phyloP scores from a whole-genome alignment of 768 basidiomycete species.

The Astraeus odoratus region DNA sequence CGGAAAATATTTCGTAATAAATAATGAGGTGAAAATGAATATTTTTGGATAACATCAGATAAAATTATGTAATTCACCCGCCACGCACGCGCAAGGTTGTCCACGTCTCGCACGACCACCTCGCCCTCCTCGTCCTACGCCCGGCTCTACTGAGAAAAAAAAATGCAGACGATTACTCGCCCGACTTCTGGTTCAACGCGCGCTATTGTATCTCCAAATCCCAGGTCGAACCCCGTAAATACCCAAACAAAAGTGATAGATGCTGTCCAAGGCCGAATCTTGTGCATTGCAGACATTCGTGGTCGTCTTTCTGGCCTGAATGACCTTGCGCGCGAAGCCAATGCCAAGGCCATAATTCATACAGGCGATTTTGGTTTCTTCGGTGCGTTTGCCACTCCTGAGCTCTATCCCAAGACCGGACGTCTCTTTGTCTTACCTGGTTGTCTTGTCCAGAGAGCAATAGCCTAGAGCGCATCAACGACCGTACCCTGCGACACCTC shows the following conservation, averaged over 20 bases:
- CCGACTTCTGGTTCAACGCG: conserved; percentile 58
- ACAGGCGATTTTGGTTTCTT: conserved; percentile 99
- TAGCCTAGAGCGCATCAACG: conserved; percentile 85
- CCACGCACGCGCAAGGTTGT: too few relatives aligned
- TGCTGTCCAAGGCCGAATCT: conserved; percentile 74
- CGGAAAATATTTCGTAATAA: background rate
- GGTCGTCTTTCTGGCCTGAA: conserved; percentile 86
- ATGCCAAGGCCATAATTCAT: conserved; percentile 91
- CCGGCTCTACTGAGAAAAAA: conserved; percentile 15
- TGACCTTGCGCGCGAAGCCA: conserved; percentile 80
- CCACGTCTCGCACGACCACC: background rate
- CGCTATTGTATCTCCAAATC: conserved; percentile 51
- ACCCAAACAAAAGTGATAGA: conserved; percentile 78
- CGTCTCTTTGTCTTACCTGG: conserved; percentile 10
- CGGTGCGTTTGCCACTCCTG: conserved; percentile 39
- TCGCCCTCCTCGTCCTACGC: background rate
- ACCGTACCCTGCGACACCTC: conserved; percentile 92
- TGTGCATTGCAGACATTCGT: conserved; percentile 92
- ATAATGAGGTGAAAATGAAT: conserved; percentile 13
- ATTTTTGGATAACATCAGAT: too few relatives aligned
- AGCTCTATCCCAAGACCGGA: background rate
- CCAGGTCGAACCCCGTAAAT: conserved; percentile 47
- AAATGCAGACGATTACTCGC: conserved; percentile 50
- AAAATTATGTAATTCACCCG: conserved; percentile 30
- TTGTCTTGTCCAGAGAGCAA: conserved; percentile 48